Base-by-base conservation (phyloP, 2,329 filamentous ascomycete species). In the Cadophora sp. region DNA sequence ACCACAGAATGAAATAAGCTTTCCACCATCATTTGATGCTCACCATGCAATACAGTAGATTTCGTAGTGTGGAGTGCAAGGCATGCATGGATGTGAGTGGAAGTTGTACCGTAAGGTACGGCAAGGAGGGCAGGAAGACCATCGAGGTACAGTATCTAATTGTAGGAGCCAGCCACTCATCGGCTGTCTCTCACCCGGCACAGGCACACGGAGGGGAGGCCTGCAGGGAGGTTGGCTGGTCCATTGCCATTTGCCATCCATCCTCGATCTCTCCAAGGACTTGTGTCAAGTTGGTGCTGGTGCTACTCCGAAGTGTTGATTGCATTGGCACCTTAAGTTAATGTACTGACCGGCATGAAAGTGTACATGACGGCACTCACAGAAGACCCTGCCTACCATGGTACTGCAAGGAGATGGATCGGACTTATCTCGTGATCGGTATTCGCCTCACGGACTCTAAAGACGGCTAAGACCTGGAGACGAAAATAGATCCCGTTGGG, bases 401-500 rank as follows among this genome's bases (percentile, higher is more conserved):
- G n/a, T 51, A 18, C 48, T 51, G 62, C 30, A 18, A 50, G 53
- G 41, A 59, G 27, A n/a, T 39, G 36, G 27, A 36, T 39, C 20
- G 36, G 13, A 41, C 1, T 43, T 27, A 58, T 41, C 55, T 58
- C 36, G n/a, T 58, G 33, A 39, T 41, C 36, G 36, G 36, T n/a
- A 58, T 39, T 27, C 20, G 36, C 55, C 36, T 58, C 36, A 39
- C 39, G 6, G 39, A n/a, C 22, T 36, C 41, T 30, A 39, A 41
- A 33, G 30, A 56, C 50, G 50, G 50, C 22, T 53, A 22, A 58
- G 55, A 18, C 22, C n/a, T 53, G 20, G 30, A 36, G 59, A 62
- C 59, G 30, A 62, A 62, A 62, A 62, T 62, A 62, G 59, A 50
- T 48, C 47, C 48, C 33, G 59, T 24, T 39, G 36, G 50, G 58